Evolutionary conservation across 768 basidiomycete species (phyloP), one percentile per base, ranked within the genome.

Genomic region (Lactarius hengduanensis): DNA sequence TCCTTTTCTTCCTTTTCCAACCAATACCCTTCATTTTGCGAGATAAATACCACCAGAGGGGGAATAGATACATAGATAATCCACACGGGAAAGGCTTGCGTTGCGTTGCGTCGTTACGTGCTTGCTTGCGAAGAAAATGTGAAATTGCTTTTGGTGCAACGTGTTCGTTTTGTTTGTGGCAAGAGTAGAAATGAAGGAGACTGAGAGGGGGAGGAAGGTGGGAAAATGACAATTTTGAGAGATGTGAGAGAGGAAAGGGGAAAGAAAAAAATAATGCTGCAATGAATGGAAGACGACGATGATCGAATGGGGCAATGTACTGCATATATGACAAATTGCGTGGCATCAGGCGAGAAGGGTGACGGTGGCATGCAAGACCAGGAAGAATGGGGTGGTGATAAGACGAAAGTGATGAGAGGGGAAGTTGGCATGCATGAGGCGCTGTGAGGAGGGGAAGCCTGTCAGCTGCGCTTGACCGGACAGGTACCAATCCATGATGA

Each of bases 1-100:
- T 45, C 55, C 55, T 34, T 56, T 66, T 56, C 22, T 61, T 47
- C 56, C 47, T 45, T 26, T 26, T 47, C 50, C 57, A 43, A 30
- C 32, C 30, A 18, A 20, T 56, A 32, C 20, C 55, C 22, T 62
- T 59, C 61, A 58, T 58, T 63, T 62, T 67, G 66, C 66, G 58
- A 67, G 54, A 67, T 67, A 67, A 63, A 67, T 67, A 63, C 58
- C 66, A 34, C 58, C 66, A 59, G n/a, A 13, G 41, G 62, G 57
- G 66, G 62, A 60, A 67, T 67, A 67, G 66, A 67, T 67, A 67
- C 62, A 67, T 67, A 67, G 66, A 67, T 67, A 56, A 59, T 43
- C 62, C 43, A 66, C 58, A 34, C 61, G 26, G 15, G 16, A 36
- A 18, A 53, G 55, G 57, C n/a, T 28, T 66, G 66, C 22, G 36